Evolutionary conservation across 345 rosid genomes (phyloP), one percentile per base, ranked within the genome.

Genomic region (Anacardium occidentale): DNA sequence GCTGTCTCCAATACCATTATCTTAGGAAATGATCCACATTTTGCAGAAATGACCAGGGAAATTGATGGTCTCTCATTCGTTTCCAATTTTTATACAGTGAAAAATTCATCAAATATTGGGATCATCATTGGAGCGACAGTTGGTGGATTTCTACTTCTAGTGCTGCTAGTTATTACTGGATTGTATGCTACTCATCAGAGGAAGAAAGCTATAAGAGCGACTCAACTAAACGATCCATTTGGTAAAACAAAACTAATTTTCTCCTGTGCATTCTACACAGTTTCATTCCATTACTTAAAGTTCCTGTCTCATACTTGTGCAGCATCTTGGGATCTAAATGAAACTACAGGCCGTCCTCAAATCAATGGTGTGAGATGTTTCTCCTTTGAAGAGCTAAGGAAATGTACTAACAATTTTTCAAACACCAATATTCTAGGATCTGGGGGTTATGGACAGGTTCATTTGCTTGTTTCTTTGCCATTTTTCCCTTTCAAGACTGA

Each of bases 401-500:
- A 84, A 69, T 84, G 62, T 76, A 79, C 88, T 71, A 74, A 72
- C 54, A 79, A 79, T 52, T 86, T 86, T 76, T 81, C 86, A 34
- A 79, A 82, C 10, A 56, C 78, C 73, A 82, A 71, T 64, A 72
- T 69, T 56, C 71, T 86, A 55, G 88, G 90, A 53, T 78, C 82
- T 12, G 90, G 90, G 1, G 90, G 86, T 18, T 84, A 82, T 69
- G 90, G 90, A 55, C 84, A 82, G 83, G 88, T 84, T 59, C 57
- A 17, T 53, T 56, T 44, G 10, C 7, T 29, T 24, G n/a, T 34
- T 12, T 3, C 25, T 50, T 50, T 50, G 6, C 53, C 53, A 3
- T 50, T 50, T 4, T 50, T 50, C 18, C 18, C 53, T 50, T 50
- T 15, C 17, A 14, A 47, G 51, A 47, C 12, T 14, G 18, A 11